Percentiles rank a stretch among this genome's conserved stretches.
Evolutionary conservation across 768 basidiomycete genomes (phyloP).

Genomic region (Naganishia randhawae): DNA sequence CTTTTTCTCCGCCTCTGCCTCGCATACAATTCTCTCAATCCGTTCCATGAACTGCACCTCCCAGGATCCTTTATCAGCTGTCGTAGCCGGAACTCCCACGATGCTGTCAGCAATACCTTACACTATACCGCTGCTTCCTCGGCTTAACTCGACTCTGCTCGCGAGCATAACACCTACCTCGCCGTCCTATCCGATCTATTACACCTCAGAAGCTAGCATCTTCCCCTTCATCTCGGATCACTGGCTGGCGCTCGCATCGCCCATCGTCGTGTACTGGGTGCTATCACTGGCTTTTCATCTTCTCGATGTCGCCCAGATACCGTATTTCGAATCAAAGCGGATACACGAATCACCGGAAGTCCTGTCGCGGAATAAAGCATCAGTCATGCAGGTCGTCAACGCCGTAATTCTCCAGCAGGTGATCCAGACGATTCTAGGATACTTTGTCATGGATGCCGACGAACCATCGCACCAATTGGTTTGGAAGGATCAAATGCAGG

Average conservation of each 20-base stretch:
- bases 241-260: constrained; percentile 66
- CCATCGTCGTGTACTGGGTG: constrained; percentile 79
- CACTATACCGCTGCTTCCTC: constrained; percentile 16
- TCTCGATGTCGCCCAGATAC: constrained; percentile 65
- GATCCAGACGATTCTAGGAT: constrained; percentile 74
- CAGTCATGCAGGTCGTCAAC: constrained; percentile 65
- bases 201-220: constrained; percentile 45
- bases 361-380: constrained; percentile 67
- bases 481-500: constrained; percentile 42
- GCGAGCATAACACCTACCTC: constrained; percentile 39
- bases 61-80: constrained; percentile 1
- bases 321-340: constrained; percentile 72
- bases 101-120: constrained; percentile 20
- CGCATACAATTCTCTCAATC: background rate
- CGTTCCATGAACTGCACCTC: constrained; percentile 3
- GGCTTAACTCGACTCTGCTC: constrained; percentile 41
- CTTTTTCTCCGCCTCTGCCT: background rate
- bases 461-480: constrained; percentile 38
- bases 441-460: constrained; percentile 62
- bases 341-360: constrained; percentile 86
- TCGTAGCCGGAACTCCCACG: background rate
- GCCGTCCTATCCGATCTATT: constrained; percentile 53
- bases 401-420: constrained; percentile 83
- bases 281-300: constrained; percentile 73
- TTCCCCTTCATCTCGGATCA: constrained; percentile 66